These are phyloP conservation scores for Infundibulicybe gibba DNA, from an alignment of 768 basidiomycete species.

Conservation along the genomic window DNA sequence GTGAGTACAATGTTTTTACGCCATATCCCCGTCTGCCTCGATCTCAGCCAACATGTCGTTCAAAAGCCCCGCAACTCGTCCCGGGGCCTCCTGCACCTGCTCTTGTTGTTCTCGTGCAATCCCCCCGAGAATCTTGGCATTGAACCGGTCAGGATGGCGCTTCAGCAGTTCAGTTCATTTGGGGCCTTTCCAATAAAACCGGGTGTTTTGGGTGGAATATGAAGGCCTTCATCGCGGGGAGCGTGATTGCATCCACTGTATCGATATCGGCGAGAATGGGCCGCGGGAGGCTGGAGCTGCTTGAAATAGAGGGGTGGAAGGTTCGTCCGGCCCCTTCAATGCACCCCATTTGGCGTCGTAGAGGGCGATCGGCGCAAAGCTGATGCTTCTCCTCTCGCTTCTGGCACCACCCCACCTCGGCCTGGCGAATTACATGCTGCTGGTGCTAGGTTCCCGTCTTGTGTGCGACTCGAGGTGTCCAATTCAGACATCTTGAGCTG, in stretches of 20 bases:
- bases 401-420: not conserved
- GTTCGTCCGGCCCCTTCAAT: slow-evolving; percentile 16
- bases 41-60: slow-evolving; percentile 19
- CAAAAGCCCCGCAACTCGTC: slow-evolving; percentile 35
- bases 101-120: slow-evolving; percentile 27
- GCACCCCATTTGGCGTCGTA: slow-evolving; percentile 25
- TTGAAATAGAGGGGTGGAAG: slow-evolving; percentile 17
- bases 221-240: slow-evolving; percentile 32
- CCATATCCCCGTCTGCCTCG: not conserved
- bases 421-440: no score
- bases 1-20: no score
- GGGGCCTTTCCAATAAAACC: slow-evolving; percentile 22
- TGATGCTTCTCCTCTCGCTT: not conserved
- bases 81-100: slow-evolving; percentile 30
- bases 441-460: no score
- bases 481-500: not conserved
- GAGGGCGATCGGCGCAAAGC: slow-evolving; percentile 1
- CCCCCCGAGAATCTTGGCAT: slow-evolving; percentile 27
- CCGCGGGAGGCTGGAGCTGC: slow-evolving; percentile 47
- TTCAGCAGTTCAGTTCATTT: slow-evolving; percentile 42
- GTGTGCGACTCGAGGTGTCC: not conserved
- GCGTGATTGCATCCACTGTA: slow-evolving; percentile 28
- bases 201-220: slow-evolving; percentile 29
- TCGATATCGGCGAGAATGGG: slow-evolving; percentile 24
- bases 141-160: slow-evolving; percentile 57